phyloP scores from a whole-genome alignment of 257 asterid genomes.

The Lavandula angustifolia region DNA sequence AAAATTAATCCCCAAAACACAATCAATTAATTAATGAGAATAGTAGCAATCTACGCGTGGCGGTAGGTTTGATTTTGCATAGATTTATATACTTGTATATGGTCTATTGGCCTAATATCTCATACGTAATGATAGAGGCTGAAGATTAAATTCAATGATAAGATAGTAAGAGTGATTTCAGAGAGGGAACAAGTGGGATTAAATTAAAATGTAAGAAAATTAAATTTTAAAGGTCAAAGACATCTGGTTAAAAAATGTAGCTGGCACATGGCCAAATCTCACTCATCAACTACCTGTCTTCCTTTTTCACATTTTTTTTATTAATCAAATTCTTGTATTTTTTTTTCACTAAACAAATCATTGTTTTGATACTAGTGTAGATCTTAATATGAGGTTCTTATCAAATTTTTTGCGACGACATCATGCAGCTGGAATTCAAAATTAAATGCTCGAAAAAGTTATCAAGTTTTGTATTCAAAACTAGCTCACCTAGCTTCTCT shows the following conservation, averaged over 20 bases:
- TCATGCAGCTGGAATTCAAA: too few species aligned
- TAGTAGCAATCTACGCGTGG: constrained; percentile 25
- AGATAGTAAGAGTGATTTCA: constrained; percentile 2
- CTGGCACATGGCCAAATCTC: constrained; percentile 49
- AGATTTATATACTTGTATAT: background rate
- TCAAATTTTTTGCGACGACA: too few species aligned
- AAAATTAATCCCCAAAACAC: background rate
- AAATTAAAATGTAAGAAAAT: background rate
- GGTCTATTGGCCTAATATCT: constrained; percentile 19
- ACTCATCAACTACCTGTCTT: constrained; percentile 32
- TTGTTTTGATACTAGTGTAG: too few species aligned
- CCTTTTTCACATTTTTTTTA: constrained; percentile 14
- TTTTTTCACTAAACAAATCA: background rate
- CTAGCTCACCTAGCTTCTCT: too few species aligned
- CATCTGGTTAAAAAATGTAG: constrained; percentile 34
- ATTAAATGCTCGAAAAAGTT: too few species aligned
- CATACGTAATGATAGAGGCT: constrained; percentile 28
- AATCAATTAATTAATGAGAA: background rate
- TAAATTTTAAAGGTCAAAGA: constrained; percentile 33
- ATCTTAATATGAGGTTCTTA: too few species aligned
- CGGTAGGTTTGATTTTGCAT: constrained; percentile 10
- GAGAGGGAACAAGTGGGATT: constrained; percentile 18
- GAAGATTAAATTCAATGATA: background rate
- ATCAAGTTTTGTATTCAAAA: too few species aligned
- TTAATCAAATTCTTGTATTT: background rate